phyloP scores from a whole-genome alignment of 2,329 filamentous ascomycete genomes.

The Colletotrichum kahawae region DNA sequence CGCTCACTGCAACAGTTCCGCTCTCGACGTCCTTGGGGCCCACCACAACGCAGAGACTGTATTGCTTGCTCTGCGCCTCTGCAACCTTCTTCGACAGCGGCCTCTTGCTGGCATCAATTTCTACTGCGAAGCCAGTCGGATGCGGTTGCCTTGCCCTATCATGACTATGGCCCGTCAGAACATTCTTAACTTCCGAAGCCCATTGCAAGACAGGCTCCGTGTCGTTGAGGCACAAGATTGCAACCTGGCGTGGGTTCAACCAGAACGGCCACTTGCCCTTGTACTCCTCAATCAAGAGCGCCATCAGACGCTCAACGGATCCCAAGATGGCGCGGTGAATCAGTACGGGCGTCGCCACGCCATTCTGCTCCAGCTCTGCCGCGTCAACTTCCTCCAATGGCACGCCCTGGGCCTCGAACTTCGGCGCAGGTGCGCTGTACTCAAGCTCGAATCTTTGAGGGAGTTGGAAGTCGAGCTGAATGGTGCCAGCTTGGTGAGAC shows the following conservation, averaged over 20 bases:
- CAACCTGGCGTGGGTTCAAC: conserved; percentile 81
- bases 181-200: conserved; percentile 51
- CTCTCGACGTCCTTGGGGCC: conserved; percentile 69
- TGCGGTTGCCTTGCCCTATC: conserved; percentile 40
- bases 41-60: conserved; percentile 75
- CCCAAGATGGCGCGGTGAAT: conserved; percentile 86
- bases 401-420: conserved; percentile 59
- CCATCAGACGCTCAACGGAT: conserved; percentile 84
- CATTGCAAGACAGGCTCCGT: conserved; percentile 56
- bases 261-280: conserved; percentile 85
- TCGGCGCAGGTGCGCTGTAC: conserved; percentile 73
- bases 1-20: conserved; percentile 53
- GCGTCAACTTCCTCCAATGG: conserved; percentile 40
- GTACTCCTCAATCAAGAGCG: conserved; percentile 83
- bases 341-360: conserved; percentile 73
- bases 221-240: conserved; percentile 75
- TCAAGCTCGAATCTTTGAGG: conserved; percentile 80
- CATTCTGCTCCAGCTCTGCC: conserved; percentile 45
- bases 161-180: conserved; percentile 54
- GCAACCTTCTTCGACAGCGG: conserved; percentile 72
- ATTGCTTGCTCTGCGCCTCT: conserved; percentile 74
- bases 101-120: conserved; percentile 69
- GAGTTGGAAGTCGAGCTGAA: conserved; percentile 89
- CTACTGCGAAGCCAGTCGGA: conserved; percentile 69
- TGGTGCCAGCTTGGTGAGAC: conserved; percentile 86